phyloP scores from a whole-genome alignment of 768 basidiomycete genomes.

The Boletus speciosus region DNA sequence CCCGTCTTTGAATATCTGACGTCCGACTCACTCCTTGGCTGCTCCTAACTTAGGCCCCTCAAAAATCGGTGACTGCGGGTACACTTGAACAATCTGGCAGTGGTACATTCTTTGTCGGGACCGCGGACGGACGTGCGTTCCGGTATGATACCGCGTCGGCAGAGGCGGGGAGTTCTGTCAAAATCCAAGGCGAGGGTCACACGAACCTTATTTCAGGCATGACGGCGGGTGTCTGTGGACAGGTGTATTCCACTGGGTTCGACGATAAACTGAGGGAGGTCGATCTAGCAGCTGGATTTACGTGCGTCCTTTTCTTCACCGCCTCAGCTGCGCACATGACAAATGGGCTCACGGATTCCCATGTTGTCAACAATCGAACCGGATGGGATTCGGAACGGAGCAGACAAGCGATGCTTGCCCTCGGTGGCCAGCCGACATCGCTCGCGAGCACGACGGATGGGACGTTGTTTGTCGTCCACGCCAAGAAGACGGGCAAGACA shows the following conservation, averaged over 20 bases:
- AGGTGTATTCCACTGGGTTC: conserved; percentile 69
- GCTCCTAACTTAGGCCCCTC: conserved; percentile 55
- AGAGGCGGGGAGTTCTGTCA: conserved; percentile 23
- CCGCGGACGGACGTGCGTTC: conserved; percentile 73
- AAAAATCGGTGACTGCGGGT: conserved; percentile 73
- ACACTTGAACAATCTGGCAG: conserved; percentile 33
- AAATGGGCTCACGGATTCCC: neutral
- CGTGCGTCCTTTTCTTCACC: conserved; percentile 19
- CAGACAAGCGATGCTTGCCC: conserved; percentile 52
- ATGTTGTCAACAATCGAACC: neutral
- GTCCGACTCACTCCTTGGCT: neutral
- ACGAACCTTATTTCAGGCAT: conserved; percentile 66
- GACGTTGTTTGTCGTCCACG: conserved; percentile 55
- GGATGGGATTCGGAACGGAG: neutral
- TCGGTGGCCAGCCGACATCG: conserved; percentile 63
- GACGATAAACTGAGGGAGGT: conserved; percentile 80
- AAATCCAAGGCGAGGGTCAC: conserved; percentile 65
- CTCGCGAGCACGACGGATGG: conserved; percentile 57
- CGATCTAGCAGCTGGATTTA: conserved; percentile 32
- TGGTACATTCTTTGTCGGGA: conserved; percentile 76
- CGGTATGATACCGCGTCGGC: conserved; percentile 47
- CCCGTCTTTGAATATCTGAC: neutral
- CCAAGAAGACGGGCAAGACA: conserved; percentile 42
- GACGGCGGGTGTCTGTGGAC: conserved; percentile 43
- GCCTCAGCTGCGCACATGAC: too few species aligned